phyloP scores from a whole-genome alignment of 1,139 yeast species.

The Nadsonia starkeyi-henricii region DNA sequence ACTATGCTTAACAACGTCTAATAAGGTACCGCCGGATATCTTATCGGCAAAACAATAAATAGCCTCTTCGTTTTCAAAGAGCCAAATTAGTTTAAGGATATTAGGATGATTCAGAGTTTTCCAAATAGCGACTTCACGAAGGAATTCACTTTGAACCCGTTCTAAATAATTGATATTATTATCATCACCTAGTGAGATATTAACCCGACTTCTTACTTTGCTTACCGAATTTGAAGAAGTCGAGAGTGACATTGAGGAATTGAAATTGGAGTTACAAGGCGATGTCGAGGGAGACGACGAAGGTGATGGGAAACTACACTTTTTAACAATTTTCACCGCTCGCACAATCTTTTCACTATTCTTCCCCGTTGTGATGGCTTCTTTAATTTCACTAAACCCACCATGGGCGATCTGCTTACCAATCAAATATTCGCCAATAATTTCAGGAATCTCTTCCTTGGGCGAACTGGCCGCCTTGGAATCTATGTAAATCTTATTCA shows the following conservation, averaged over 20 bases:
- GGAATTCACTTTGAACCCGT: slow-evolving; percentile 34
- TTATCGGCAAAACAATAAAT: slow-evolving; percentile 63
- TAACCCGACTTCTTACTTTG: too few relatives aligned
- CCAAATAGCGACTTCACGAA: slow-evolving; percentile 69
- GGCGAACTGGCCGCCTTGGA: background rate
- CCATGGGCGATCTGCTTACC: background rate
- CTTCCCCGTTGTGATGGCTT: background rate
- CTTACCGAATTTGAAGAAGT: slow-evolving; percentile 5
- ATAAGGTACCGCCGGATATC: slow-evolving; percentile 70
- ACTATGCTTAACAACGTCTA: slow-evolving; percentile 51
- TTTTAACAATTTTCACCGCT: background rate
- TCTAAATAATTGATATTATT: slow-evolving; percentile 9
- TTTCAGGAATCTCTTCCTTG: background rate
- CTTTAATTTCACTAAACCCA: background rate
- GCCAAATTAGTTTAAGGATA: slow-evolving; percentile 47
- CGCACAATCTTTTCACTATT: background rate
- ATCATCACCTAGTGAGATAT: too few relatives aligned
- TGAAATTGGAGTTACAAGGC: too few relatives aligned
- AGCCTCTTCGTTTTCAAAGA: slow-evolving; percentile 46
- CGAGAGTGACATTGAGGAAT: background rate
- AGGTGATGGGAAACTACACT: background rate
- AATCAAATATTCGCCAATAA: background rate
- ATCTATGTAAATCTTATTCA: background rate
- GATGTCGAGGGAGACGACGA: background rate
- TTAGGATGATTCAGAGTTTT: slow-evolving; percentile 47